phyloP scores from a whole-genome alignment of 129 eudicot genomes.

The Daucus carota region DNA sequence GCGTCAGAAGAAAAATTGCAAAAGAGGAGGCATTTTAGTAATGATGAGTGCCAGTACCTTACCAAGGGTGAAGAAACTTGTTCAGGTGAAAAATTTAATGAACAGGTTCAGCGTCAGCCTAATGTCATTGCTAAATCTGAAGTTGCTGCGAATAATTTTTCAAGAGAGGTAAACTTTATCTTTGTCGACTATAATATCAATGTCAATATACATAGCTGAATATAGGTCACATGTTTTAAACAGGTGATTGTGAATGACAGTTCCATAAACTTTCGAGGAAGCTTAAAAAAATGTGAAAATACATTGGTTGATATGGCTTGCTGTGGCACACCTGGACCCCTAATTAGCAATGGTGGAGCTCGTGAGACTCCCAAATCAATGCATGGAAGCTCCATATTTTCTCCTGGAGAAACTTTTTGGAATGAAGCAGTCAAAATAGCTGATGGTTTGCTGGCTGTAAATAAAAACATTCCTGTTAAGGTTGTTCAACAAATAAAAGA shows the following conservation, averaged over 20 bases:
- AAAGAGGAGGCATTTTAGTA: slow-evolving; percentile 43
- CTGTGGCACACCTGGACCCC: slow-evolving; percentile 52
- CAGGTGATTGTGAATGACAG: slow-evolving; percentile 25
- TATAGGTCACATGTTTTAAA: slow-evolving; percentile 7
- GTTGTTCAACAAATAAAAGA: slow-evolving; percentile 18
- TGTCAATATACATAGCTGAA: not conserved
- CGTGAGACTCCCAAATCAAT: slow-evolving; percentile 74
- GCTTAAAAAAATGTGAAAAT: slow-evolving; percentile 63
- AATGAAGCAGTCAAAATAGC: slow-evolving; percentile 88
- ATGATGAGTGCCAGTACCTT: slow-evolving; percentile 13
- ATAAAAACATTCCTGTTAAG: slow-evolving; percentile 22
- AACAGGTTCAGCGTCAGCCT: slow-evolving; percentile 8
- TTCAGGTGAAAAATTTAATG: slow-evolving; percentile 9
- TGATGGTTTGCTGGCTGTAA: slow-evolving; percentile 50
- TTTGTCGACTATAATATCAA: not conserved
- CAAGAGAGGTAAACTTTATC: slow-evolving; percentile 28
- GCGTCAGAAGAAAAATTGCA: slow-evolving; percentile 42
- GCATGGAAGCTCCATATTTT: slow-evolving; percentile 68
- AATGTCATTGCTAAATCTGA: slow-evolving; percentile 5
- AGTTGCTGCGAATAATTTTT: slow-evolving; percentile 11
- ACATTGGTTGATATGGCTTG: slow-evolving; percentile 17
- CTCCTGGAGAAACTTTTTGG: slow-evolving; percentile 98
- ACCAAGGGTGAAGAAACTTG: slow-evolving; percentile 15
- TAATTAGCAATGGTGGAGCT: slow-evolving; percentile 22
- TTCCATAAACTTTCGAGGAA: slow-evolving; percentile 22